Evolutionary conservation across 352 stramenopile genomes (phyloP).

Genomic region (Pythium biforme): DNA sequence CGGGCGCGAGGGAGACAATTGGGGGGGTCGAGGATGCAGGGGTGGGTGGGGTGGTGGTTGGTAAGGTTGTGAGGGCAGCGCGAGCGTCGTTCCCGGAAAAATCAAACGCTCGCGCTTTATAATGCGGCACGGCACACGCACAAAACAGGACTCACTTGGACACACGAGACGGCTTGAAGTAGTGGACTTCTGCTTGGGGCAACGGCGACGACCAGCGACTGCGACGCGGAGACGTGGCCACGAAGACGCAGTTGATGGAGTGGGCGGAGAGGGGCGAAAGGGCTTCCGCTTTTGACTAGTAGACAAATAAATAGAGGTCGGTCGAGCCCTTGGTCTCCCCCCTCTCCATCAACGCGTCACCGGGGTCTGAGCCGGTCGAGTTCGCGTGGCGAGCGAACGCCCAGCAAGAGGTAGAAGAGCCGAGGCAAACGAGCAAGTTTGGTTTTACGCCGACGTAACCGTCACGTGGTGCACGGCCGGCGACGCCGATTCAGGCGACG

Average conservation of each 20-base stretch:
- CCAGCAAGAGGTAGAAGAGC: neutral
- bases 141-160: conserved; percentile 11
- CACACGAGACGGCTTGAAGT: neutral
- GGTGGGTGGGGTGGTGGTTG: too few relatives aligned
- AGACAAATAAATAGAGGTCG: conserved; percentile 31
- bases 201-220: neutral
- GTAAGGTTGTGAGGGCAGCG: neutral
- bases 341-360: neutral
- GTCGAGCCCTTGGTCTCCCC: neutral
- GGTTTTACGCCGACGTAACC: conserved; percentile 56
- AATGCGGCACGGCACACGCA: conserved; percentile 8
- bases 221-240: neutral
- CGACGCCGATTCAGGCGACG: conserved; percentile 45
- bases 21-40: neutral
- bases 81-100: neutral
- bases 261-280: neutral
- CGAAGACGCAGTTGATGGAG: neutral
- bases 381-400: neutral
- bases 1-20: neutral
- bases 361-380: neutral
- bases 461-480: conserved; percentile 66
- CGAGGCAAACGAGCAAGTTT: neutral
- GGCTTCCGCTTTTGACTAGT: conserved; percentile 18
- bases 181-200: neutral
- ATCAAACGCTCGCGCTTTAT: neutral